Evolutionary conservation across 129 eudicot species (phyloP).

Genomic region (Saussurea involucrata): DNA sequence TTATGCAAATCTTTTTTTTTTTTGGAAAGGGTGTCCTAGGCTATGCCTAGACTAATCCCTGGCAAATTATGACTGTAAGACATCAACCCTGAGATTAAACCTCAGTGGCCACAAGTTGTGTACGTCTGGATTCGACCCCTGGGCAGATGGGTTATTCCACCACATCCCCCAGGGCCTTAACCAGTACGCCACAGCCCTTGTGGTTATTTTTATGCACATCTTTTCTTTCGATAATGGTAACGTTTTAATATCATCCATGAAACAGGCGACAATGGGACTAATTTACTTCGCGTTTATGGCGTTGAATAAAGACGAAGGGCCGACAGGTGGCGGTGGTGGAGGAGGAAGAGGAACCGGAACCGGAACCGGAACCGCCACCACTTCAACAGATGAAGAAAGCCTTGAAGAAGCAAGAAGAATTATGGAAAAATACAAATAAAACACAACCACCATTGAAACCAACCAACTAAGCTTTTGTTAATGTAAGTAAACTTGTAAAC

Average conservation of each 20-base stretch:
- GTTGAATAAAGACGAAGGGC: constrained; percentile 72
- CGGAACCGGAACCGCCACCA: background rate
- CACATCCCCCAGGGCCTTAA: too few species aligned
- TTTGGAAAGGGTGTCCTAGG: too few species aligned
- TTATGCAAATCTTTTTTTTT: background rate
- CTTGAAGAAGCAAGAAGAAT: constrained; percentile 93
- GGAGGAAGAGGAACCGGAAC: too few species aligned
- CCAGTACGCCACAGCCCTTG: too few species aligned
- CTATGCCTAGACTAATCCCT: too few species aligned
- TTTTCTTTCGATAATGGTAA: constrained; percentile 7
- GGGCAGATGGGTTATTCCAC: too few species aligned
- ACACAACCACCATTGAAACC: background rate
- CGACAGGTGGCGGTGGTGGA: constrained; percentile 1
- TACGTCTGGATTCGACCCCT: too few species aligned
- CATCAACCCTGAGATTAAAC: too few species aligned
- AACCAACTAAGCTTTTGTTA: background rate
- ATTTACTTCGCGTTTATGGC: constrained; percentile 63
- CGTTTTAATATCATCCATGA: background rate
- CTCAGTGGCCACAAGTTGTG: too few species aligned
- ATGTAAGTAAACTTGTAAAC: constrained; percentile 20
- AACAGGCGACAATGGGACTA: constrained; percentile 84
- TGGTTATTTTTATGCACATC: too few species aligned
- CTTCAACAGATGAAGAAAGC: constrained; percentile 61
- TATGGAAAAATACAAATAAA: constrained; percentile 87
- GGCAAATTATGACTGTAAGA: too few species aligned